Conservation (phyloP, 176 grass and related monocot genomes). For the Oryza glaberrima region DNA sequence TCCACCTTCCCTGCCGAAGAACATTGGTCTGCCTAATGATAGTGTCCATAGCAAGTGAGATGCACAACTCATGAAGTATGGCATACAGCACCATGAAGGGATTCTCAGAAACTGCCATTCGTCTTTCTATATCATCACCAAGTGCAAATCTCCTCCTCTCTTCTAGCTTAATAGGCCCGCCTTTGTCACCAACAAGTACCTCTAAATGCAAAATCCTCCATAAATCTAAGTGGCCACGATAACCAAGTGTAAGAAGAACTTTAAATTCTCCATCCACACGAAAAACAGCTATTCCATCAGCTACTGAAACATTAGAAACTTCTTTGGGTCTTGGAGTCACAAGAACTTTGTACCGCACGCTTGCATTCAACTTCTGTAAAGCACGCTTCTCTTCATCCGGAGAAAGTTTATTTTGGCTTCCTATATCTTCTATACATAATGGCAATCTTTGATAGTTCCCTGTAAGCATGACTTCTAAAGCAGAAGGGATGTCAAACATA, state of each 20-base stretch:
- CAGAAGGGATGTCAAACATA: conserved; percentile 95
- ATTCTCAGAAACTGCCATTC: conserved; percentile 85
- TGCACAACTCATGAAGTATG: conserved; percentile 88
- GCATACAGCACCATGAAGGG: conserved; percentile 75
- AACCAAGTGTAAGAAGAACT: conserved; percentile 90
- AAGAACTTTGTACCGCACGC: conserved; percentile 84
- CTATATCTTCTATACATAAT: conserved; percentile 85
- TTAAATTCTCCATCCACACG: conserved; percentile 88
- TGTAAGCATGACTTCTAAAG: conserved; percentile 87
- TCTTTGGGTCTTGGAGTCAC: conserved; percentile 70
- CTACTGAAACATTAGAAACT: conserved; percentile 72
- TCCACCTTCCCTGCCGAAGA: conserved; percentile 84
- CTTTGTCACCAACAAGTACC: conserved; percentile 94
- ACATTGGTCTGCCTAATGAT: conserved; percentile 73
- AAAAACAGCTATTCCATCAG: conserved; percentile 76
- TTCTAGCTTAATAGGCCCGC: conserved; percentile 74
- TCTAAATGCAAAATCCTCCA: conserved; percentile 96
- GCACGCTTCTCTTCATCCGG: conserved; percentile 77
- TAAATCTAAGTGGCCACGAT: conserved; percentile 77
- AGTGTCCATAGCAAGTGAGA: conserved; percentile 92
- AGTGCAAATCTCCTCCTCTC: conserved; percentile 75
- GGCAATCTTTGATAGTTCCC: conserved; percentile 78
- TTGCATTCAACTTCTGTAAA: conserved; percentile 76
- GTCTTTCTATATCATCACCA: conserved; percentile 96
- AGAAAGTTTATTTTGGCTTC: conserved; percentile 68